Percentiles rank a stretch among this genome's conserved stretches.
These are phyloP conservation scores for Penicillium herquei DNA, from an alignment of 495 filamentous ascomycete species.

Conservation along the genomic window DNA sequence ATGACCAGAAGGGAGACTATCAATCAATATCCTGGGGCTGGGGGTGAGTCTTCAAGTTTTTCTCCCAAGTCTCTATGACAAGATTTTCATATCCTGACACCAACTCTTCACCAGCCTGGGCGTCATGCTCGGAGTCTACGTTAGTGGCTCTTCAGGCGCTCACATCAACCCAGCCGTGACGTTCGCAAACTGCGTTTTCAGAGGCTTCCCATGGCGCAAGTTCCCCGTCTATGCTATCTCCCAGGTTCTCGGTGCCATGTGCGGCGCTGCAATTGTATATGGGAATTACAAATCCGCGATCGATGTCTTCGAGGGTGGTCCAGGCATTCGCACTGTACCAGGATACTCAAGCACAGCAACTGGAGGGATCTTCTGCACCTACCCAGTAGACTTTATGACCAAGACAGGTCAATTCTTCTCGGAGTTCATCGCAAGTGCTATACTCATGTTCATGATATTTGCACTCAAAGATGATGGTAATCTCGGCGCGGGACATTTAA, in stretches of 20 bases:
- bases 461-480: slow-evolving; percentile 62
- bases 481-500: slow-evolving; percentile 44
- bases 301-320: slow-evolving; percentile 53
- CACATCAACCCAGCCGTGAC: slow-evolving; percentile 68
- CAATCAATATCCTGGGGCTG: slow-evolving; percentile 63
- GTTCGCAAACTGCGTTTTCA: slow-evolving; percentile 60
- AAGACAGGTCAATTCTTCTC: slow-evolving; percentile 60
- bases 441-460: slow-evolving; percentile 68
- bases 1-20: slow-evolving; percentile 51
- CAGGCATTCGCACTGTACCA: slow-evolving; percentile 55
- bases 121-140: slow-evolving; percentile 67
- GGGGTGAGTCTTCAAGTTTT: slow-evolving; percentile 44
- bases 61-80: background rate
- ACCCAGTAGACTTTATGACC: slow-evolving; percentile 60
- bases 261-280: slow-evolving; percentile 54
- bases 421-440: slow-evolving; percentile 59
- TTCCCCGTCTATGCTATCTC: slow-evolving; percentile 53
- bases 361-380: slow-evolving; percentile 66
- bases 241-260: slow-evolving; percentile 56
- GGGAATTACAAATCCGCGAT: slow-evolving; percentile 57
- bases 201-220: slow-evolving; percentile 60
- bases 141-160: slow-evolving; percentile 55
- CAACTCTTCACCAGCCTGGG: slow-evolving; percentile 35
- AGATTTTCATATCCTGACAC: background rate
- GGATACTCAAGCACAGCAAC: slow-evolving; percentile 55